A percentile compares a stretch with the other conserved stretches of the same genome.
These are phyloP conservation scores for Iberis amara DNA, from an alignment of 441 rosid genomes.

Conservation along the genomic window DNA sequence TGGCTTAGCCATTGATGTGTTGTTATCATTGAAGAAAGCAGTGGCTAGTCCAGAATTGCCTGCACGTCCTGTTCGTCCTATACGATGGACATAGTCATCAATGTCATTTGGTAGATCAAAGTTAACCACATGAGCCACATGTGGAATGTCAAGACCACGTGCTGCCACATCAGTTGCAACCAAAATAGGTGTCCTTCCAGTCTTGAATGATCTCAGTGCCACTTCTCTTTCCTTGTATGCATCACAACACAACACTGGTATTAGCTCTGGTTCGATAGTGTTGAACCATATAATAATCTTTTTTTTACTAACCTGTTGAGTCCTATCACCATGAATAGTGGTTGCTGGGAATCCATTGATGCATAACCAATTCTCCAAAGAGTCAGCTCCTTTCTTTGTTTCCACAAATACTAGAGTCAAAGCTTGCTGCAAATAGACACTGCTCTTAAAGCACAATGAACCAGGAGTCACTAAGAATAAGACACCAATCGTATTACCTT, in stretches of 20 bases:
- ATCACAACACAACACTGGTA: conserved; percentile 11
- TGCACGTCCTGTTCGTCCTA: conserved; percentile 38
- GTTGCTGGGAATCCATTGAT: conserved; percentile 57
- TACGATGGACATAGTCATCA: conserved; percentile 37
- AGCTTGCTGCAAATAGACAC: conserved; percentile 43
- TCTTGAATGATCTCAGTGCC: conserved; percentile 36
- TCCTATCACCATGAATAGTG: conserved; percentile 58
- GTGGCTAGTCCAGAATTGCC: conserved; percentile 37
- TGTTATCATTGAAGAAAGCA: conserved; percentile 35
- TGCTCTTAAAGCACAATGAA: conserved; percentile 13
- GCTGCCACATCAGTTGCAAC: conserved; percentile 37
- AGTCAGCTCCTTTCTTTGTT: conserved; percentile 60
- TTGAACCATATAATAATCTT: too few relatives aligned
- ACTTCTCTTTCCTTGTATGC: conserved; percentile 34
- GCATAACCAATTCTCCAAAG: conserved; percentile 54
- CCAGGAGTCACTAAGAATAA: background rate
- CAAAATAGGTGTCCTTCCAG: conserved; percentile 33
- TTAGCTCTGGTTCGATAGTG: too few relatives aligned
- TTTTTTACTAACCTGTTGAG: conserved; percentile 55
- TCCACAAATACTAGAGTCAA: conserved; percentile 61
- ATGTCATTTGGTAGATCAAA: conserved; percentile 37
- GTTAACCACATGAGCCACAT: conserved; percentile 37
- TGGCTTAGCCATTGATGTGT: conserved; percentile 35
- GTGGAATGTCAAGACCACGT: conserved; percentile 38
- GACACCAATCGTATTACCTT: conserved; percentile 37